Percentiles rank a stretch among this genome's conserved stretches.
Conservation (phyloP, 306 rosid genomes). For the Quercus agrifolia region DNA sequence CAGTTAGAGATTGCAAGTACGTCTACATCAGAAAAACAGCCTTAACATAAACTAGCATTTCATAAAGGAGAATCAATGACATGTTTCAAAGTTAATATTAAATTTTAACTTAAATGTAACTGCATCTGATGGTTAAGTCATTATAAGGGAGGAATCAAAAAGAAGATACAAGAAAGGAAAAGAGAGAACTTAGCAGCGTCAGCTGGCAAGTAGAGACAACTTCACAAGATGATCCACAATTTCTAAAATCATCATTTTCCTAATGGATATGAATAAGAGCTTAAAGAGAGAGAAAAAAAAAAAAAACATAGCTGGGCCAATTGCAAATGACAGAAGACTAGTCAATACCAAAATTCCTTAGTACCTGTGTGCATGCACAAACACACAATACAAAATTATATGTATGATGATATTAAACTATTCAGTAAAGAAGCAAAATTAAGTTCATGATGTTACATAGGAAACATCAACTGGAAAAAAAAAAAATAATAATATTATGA, state of each 20-base stretch:
- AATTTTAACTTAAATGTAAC: background rate
- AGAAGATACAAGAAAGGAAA: background rate
- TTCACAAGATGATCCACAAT: background rate
- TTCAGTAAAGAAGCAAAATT: background rate
- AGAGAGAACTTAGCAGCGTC: background rate
- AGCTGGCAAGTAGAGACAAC: background rate
- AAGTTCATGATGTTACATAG: background rate
- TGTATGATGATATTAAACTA: background rate
- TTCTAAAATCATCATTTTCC: background rate
- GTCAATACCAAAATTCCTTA: background rate
- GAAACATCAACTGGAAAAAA: background rate
- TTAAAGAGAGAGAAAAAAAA: background rate
- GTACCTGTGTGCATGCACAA: background rate
- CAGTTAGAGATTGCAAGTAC: constrained; percentile 88
- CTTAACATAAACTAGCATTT: constrained; percentile 6
- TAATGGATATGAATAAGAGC: background rate
- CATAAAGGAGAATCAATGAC: background rate
- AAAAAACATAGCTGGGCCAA: background rate
- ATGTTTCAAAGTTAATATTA: background rate
- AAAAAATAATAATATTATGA: background rate
- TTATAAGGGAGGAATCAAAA: background rate
- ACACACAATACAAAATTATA: background rate
- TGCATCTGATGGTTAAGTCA: background rate
- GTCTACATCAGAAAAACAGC: constrained; percentile 52
- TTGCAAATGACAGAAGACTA: background rate